Conservation (phyloP, 495 filamentous ascomycete species). For the Neurospora africana region DNA sequence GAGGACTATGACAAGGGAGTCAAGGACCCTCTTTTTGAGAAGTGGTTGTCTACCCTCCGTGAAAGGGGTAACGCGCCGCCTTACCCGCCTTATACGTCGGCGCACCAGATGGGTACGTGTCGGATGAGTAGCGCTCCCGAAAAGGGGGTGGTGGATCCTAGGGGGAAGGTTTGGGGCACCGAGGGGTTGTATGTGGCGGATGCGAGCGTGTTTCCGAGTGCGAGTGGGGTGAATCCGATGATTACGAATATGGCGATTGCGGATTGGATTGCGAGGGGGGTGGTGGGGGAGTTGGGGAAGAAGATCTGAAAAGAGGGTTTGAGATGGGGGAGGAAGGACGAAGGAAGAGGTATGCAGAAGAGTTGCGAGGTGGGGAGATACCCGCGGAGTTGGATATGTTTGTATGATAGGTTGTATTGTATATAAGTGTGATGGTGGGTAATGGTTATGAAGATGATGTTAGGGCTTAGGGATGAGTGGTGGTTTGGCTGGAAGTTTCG, state of each 20-base stretch:
- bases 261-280: conserved; percentile 47
- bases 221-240: conserved; percentile 95
- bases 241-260: conserved; percentile 81
- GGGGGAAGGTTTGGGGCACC: conserved; percentile 67
- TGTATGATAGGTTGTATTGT: neutral
- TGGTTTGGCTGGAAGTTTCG: no score
- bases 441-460: neutral
- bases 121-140: conserved; percentile 57
- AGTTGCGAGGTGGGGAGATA: neutral
- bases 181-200: conserved; percentile 70
- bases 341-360: neutral
- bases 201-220: conserved; percentile 80
- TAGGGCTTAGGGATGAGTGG: no score
- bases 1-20: conserved; percentile 29
- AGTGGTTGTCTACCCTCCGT: conserved; percentile 54
- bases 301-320: no score
- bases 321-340: neutral
- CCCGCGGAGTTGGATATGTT: neutral
- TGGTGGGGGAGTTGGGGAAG: conserved; percentile 31
- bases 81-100: conserved; percentile 38
- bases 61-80: conserved; percentile 38
- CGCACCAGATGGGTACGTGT: conserved; percentile 90
- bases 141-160: conserved; percentile 62
- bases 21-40: conserved; percentile 40
- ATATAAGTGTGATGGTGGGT: neutral